Conservation (phyloP, 164 flowering plant genomes). For the Euptelea pleiosperma region DNA sequence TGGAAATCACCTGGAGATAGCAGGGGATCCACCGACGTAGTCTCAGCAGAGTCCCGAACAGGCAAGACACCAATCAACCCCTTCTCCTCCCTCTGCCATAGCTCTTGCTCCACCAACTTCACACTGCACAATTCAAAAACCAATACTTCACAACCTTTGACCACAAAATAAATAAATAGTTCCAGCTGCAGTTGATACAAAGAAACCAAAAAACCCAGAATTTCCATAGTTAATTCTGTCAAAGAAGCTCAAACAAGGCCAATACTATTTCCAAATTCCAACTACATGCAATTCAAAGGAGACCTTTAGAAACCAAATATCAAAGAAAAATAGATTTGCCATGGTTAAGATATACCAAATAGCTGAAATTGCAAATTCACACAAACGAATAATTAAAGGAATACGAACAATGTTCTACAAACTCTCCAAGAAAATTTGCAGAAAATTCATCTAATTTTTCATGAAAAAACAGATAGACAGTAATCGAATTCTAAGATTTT, state of each 20-base stretch:
- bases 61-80: conserved; percentile 95
- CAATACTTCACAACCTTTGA: too few species aligned
- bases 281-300: not conserved
- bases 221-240: not conserved
- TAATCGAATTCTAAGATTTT: too few species aligned
- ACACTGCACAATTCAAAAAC: too few species aligned
- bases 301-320: not conserved
- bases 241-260: not conserved
- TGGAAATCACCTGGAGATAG: conserved; percentile 50
- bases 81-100: conserved; percentile 99
- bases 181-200: too few species aligned
- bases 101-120: conserved; percentile 96
- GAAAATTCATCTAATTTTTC: too few species aligned
- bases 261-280: not conserved
- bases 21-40: conserved; percentile 38
- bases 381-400: too few species aligned
- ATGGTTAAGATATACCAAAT: too few species aligned
- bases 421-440: too few species aligned
- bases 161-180: too few species aligned
- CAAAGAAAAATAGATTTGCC: not conserved
- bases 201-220: not conserved
- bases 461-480: too few species aligned
- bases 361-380: too few species aligned
- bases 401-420: too few species aligned
- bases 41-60: conserved; percentile 76